Evolutionary conservation across 805 yeast species (phyloP), one percentile per base, ranked within the genome.

Genomic region (Cyberlindnera samutprakarnensis): DNA sequence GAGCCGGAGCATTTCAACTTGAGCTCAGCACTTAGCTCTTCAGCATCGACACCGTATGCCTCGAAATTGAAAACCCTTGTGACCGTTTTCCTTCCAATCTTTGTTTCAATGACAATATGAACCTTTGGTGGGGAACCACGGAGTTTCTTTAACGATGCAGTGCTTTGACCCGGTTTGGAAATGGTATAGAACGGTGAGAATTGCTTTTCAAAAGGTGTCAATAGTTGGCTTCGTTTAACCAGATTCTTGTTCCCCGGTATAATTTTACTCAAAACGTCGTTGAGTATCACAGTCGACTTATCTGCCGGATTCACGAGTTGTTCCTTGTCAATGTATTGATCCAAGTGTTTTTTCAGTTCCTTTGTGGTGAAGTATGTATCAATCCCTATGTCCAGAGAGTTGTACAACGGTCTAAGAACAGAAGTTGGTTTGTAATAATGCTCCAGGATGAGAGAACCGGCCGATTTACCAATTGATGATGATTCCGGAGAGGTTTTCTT

Each of bases 1-100:
- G 96, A 84, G 0, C 96, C 95, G 10, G 95, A 88, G 53, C 97
- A 92, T 41, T 76, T 77, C 14, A 75, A 74, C 37, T 80, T 75
- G 41, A 90, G 57, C 27, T 75, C 80, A 19, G 72, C 75, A 3
- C 94, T 78, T 13, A 92, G 56, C 8, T 65, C 65, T 18, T 72
- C 75, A 0, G 85, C 70, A 35, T 75, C 78, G 22, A 90, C 68
- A 32, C 68, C 64, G 53, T 73, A 90, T 6, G 62, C 60, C 38
- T 84, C 94, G 39, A 83, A 66, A 37, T 84, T 80, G 13, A 70
- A 63, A 1, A 88, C 71, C 22, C 76, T 64, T 0, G 97, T 90
- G 13, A 87, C 72, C 5, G 77, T 62, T 52, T 87, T 90, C 33
- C 94, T 67, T 1, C 96, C 95, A 38, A 81, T 76, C 43, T 83